These are phyloP conservation scores for Aspergillus viridinutans DNA, from an alignment of 2,329 filamentous ascomycete genomes.

Conservation along the genomic window DNA sequence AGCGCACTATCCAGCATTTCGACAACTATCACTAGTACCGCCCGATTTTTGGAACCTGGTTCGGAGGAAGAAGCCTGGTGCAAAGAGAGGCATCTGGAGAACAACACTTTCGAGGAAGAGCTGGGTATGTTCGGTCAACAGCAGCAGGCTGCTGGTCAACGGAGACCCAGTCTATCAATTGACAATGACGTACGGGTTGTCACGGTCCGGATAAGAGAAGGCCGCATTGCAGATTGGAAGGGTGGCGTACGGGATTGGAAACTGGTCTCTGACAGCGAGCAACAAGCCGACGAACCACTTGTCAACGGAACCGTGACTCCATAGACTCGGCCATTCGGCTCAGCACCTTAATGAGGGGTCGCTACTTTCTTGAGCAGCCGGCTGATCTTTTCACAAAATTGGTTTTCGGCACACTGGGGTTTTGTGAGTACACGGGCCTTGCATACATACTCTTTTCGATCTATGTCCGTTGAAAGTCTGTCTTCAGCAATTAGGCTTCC, in stretches of 20 bases:
- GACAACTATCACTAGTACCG: constrained; percentile 88
- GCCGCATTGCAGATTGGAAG: constrained; percentile 91
- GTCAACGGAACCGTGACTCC: constrained; percentile 27
- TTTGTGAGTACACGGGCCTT: not conserved
- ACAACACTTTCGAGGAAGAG: constrained; percentile 75
- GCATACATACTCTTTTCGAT: not conserved
- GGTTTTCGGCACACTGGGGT: not conserved
- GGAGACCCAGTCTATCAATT: constrained; percentile 58
- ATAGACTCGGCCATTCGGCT: not conserved
- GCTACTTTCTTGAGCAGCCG: not conserved
- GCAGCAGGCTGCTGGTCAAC: constrained; percentile 26
- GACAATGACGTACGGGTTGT: constrained; percentile 79
- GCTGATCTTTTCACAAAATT: not conserved
- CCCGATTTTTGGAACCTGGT: constrained; percentile 65
- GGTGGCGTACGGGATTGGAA: constrained; percentile 82
- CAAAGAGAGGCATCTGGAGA: constrained; percentile 76
- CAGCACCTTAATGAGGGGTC: not conserved
- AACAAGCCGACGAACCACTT: constrained; percentile 13
- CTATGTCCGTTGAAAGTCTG: not conserved
- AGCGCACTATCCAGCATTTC: constrained; percentile 82
- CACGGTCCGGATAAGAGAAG: constrained; percentile 76
- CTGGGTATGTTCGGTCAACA: constrained; percentile 41
- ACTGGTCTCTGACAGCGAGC: constrained; percentile 34
- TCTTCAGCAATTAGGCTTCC: not conserved
- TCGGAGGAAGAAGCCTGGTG: constrained; percentile 83